Evolutionary conservation across 768 basidiomycete species (phyloP).

Genomic region (Tricholoma flavovirens): DNA sequence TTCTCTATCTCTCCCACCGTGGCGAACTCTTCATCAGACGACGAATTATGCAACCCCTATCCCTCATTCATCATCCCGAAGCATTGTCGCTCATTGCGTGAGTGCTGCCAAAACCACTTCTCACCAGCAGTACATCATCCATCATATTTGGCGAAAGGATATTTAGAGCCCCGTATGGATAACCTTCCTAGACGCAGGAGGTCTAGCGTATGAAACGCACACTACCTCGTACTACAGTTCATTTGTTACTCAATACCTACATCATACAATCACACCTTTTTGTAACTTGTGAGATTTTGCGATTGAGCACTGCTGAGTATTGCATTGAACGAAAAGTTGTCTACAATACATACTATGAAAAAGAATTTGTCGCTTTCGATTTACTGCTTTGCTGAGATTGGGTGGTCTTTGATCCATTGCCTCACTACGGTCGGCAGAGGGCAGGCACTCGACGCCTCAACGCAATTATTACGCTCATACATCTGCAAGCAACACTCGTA

Average conservation of each 20-base stretch:
- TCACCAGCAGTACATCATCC: not conserved
- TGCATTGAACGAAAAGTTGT: no score
- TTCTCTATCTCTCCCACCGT: not conserved
- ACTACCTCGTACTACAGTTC: not conserved
- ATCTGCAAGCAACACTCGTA: slow-evolving; percentile 59
- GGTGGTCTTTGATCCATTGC: slow-evolving; percentile 55
- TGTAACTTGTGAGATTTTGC: not conserved
- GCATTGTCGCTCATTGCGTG: not conserved
- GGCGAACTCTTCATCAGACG: not conserved
- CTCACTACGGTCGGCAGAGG: slow-evolving; percentile 47
- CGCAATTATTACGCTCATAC: slow-evolving; percentile 37
- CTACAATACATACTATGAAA: no score
- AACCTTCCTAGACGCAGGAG: not conserved
- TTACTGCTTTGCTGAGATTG: slow-evolving; percentile 12
- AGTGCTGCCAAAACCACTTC: not conserved
- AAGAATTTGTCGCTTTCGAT: no score
- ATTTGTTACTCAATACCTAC: not conserved
- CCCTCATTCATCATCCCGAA: not conserved
- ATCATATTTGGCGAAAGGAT: not conserved
- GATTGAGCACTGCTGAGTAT: no score
- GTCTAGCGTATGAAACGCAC: not conserved
- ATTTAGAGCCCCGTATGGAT: not conserved
- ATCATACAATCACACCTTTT: not conserved
- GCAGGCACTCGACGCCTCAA: slow-evolving; percentile 55
- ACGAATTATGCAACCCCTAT: not conserved